Conservation (phyloP, 495 filamentous ascomycete genomes). For the Penicillium odoratum region DNA sequence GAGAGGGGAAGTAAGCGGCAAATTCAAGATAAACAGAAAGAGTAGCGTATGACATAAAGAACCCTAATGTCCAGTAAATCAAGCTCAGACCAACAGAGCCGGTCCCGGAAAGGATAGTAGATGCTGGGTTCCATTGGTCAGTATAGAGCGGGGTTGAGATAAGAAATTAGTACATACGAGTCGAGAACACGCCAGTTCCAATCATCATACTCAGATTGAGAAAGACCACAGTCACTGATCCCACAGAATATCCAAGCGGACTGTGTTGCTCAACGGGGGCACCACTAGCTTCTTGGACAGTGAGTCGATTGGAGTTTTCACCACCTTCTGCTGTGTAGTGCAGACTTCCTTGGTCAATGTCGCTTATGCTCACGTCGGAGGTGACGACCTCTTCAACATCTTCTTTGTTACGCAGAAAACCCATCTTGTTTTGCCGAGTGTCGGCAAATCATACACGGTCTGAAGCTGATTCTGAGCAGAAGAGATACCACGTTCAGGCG, state of each 20-base stretch:
- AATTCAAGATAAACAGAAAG: slow-evolving; percentile 61
- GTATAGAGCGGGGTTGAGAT: background rate
- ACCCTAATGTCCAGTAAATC: slow-evolving; percentile 63
- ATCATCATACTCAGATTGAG: slow-evolving; percentile 67
- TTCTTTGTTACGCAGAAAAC: background rate
- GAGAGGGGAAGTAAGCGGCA: slow-evolving; percentile 62
- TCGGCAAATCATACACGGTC: no score
- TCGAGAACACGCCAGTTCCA: slow-evolving; percentile 65
- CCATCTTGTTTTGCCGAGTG: background rate
- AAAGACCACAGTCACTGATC: slow-evolving; percentile 53
- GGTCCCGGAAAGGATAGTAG: slow-evolving; percentile 53
- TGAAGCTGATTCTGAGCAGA: no score
- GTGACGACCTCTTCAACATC: background rate
- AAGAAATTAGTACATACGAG: slow-evolving; percentile 43
- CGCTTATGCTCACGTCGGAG: background rate
- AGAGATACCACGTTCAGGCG: no score
- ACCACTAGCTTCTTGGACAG: slow-evolving; percentile 63
- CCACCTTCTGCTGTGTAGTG: slow-evolving; percentile 54
- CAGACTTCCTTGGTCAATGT: slow-evolving; percentile 39
- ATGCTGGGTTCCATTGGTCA: slow-evolving; percentile 36
- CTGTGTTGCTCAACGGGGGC: slow-evolving; percentile 61
- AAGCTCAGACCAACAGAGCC: slow-evolving; percentile 61
- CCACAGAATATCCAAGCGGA: slow-evolving; percentile 61
- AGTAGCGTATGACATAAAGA: slow-evolving; percentile 49
- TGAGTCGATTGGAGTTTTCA: slow-evolving; percentile 53